phyloP scores from a whole-genome alignment of 495 filamentous ascomycete species.

The Aspergillus cavernicola region DNA sequence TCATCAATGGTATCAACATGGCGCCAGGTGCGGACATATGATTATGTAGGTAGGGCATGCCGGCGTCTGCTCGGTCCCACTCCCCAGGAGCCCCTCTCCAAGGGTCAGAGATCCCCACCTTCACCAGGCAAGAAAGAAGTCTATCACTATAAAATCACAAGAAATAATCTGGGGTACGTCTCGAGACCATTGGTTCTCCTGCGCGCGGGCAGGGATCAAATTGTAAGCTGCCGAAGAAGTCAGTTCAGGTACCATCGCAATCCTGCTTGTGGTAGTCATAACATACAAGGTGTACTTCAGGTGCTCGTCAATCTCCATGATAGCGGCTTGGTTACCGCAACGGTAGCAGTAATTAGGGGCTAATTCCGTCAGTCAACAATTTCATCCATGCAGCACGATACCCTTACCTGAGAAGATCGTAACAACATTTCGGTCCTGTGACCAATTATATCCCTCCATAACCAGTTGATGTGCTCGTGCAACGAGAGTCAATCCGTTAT shows the following conservation, averaged over 20 bases:
- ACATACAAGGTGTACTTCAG: constrained; percentile 99
- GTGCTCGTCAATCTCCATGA: constrained; percentile 99
- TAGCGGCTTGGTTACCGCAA: constrained; percentile 97
- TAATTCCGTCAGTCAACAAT: constrained; percentile 28
- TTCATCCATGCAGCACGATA: not conserved
- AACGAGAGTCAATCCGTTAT: constrained; percentile 95
- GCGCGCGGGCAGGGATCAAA: constrained; percentile 98
- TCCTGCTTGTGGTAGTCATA: not conserved
- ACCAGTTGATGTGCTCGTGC: constrained; percentile 94
- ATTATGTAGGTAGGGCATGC: constrained; percentile 33
- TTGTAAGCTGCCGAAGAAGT: constrained; percentile 68
- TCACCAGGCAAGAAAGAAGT: constrained; percentile 26
- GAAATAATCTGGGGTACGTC: constrained; percentile 97
- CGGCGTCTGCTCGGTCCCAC: constrained; percentile 31
- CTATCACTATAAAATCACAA: constrained; percentile 57
- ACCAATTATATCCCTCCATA: constrained; percentile 99
- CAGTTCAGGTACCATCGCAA: constrained; percentile 14
- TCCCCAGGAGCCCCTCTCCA: constrained; percentile 30
- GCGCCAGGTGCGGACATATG: constrained; percentile 39
- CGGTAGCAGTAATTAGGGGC: constrained; percentile 97
- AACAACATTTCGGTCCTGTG: constrained; percentile 91
- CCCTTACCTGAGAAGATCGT: constrained; percentile 94
- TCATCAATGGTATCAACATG: constrained; percentile 50
- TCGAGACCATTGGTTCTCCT: constrained; percentile 97
- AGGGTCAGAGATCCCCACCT: constrained; percentile 21